Evolutionary conservation across 805 yeast genomes (phyloP), one percentile per base, ranked within the genome.

Genomic region (Barnettozyma sp.): DNA sequence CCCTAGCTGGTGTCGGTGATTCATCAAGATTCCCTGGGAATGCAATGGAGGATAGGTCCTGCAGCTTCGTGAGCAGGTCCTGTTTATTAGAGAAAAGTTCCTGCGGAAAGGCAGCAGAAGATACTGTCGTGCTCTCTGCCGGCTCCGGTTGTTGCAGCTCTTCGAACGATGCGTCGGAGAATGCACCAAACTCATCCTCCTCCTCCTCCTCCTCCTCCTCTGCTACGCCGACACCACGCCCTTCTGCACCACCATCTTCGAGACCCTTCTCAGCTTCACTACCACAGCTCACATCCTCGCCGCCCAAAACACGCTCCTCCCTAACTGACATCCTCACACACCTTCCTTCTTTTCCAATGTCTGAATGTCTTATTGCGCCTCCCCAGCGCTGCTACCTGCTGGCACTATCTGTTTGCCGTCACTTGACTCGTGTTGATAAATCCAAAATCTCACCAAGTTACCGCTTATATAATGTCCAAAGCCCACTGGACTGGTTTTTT

Each of bases 161-260:
- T 19, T 54, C 60, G 34, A 58, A 58, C 6, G 62, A 58, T 4
- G 59, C 62, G 32, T 58, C 62, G 3, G 60, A 55, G 38, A 56
- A 56, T 7, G 48, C 49, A 5, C 61, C 61, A 41, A 55, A 54
- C 26, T 55, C 61, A 26, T 54, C 58, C 15, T 55, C 60, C 7
- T 41, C 52, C 1, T 42, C 49, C 10, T 33, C 42, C n/a, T 22
- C 25, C 3, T 21, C 27, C 9, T 30, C 27, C 3, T 23, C 29
- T 4, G n/a, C 24, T 9, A 26, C 33, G 4, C 11, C 30, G 19
- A 13, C 30, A 6, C 28, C 34, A 9, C 7, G 11, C 12, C 14
- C 23, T 20, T 18, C 32, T 19, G 23, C 15, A 13, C n/a, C 30
- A 11, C 18, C 6, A 4, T 12, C 30, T 14, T 16, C 14, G 10